phyloP scores from a whole-genome alignment of 306 rosid species.

The Sicyos baderoa region DNA sequence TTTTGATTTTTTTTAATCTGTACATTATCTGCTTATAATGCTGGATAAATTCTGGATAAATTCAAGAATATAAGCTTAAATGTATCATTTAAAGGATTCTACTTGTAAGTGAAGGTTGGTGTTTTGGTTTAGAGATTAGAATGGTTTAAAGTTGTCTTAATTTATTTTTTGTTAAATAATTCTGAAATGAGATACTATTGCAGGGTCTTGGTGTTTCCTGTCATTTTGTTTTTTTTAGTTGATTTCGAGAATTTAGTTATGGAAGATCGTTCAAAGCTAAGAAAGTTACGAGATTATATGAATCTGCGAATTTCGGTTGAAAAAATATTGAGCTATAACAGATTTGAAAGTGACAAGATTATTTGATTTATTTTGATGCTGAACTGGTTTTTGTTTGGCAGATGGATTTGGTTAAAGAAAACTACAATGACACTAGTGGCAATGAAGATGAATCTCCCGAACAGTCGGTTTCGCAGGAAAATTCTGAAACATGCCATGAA shows the following conservation, averaged over 20 bases:
- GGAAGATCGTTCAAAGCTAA: neutral
- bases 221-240: neutral
- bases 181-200: neutral
- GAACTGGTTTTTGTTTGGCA: conserved; percentile 22
- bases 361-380: neutral
- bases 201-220: neutral
- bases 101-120: neutral
- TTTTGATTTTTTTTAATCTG: neutral
- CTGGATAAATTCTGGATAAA: neutral
- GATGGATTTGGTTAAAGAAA: conserved; percentile 44
- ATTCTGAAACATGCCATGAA: conserved; percentile 37
- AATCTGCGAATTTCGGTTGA: neutral
- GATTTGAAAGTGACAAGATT: neutral
- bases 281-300: neutral
- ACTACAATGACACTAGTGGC: conserved; percentile 24
- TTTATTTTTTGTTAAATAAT: neutral
- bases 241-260: neutral
- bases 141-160: neutral
- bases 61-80: neutral
- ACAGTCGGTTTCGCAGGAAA: conserved; percentile 38
- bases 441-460: conserved; percentile 36
- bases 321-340: neutral
- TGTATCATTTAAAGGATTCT: neutral
- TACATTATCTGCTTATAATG: neutral
- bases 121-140: neutral